Percentiles rank a stretch among this genome's conserved stretches.
Evolutionary conservation across 225 moss, liverwort and hornwort species (phyloP).

Genomic region (Lunularia cruciata): DNA sequence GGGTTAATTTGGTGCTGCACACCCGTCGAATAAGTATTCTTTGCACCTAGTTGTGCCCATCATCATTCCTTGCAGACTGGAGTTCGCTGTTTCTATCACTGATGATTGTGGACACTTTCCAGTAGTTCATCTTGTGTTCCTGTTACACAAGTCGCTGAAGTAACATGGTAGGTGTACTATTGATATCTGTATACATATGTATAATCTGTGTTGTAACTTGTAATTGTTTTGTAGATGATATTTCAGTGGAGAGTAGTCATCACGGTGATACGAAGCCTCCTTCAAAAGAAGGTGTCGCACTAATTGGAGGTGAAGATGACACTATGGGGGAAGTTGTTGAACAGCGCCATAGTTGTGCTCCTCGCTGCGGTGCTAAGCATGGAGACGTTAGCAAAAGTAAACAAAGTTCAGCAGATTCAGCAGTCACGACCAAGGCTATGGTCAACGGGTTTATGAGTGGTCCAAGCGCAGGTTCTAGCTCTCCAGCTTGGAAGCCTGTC

Average conservation of each 20-base stretch:
- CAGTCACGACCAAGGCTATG: conserved; percentile 36
- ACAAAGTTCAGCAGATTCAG: conserved; percentile 8
- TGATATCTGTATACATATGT: no score
- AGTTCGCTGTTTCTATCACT: no score
- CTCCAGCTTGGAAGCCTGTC: conserved; percentile 56
- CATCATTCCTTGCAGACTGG: no score
- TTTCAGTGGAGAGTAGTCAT: conserved; percentile 2
- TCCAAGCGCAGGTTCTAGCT: conserved; percentile 42
- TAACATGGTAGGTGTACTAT: no score
- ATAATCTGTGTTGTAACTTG: no score
- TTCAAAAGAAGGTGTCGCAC: background rate
- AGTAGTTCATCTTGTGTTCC: no score
- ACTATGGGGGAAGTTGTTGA: conserved; percentile 18
- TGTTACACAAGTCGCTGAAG: no score
- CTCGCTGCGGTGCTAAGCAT: conserved; percentile 31
- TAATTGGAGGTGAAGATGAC: conserved; percentile 5
- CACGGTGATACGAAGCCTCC: background rate
- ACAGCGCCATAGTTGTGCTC: conserved; percentile 13
- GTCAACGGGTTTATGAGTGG: conserved; percentile 82
- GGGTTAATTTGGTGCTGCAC: no score
- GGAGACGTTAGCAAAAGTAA: background rate
- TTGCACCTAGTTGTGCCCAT: no score
- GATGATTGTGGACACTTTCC: no score
- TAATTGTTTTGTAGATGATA: background rate
- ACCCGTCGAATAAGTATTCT: no score